Evolutionary conservation across 2,329 filamentous ascomycete genomes (phyloP).

Genomic region (Immersiporthe knoxdaviesiana): DNA sequence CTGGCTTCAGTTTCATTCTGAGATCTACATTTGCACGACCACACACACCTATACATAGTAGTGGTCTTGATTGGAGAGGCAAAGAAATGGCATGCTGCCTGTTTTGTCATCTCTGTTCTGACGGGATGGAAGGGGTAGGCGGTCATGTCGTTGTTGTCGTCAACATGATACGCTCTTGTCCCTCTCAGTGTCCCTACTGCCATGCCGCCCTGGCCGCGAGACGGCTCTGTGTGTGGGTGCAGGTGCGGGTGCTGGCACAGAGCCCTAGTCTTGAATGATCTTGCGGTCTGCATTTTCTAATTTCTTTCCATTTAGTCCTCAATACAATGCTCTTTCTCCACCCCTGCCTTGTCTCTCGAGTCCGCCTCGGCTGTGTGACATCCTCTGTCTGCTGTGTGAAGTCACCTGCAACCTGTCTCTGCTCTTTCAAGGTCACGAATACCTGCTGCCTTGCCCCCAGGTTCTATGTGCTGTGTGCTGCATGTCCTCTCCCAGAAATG

Average conservation of each 20-base stretch:
- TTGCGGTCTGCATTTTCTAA: not conserved
- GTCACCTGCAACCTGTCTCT: not conserved
- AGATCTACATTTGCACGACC: slow-evolving; percentile 54
- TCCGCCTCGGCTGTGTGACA: not conserved
- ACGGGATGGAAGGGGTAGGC: not conserved
- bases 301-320: not conserved
- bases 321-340: not conserved
- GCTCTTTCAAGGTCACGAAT: not conserved
- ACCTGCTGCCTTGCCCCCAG: not conserved
- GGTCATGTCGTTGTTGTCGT: not conserved
- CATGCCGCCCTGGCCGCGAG: not conserved
- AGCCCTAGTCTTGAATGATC: not conserved
- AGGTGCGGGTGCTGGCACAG: not conserved
- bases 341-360: not conserved
- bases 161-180: not conserved
- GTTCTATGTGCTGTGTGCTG: not conserved
- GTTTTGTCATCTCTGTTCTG: not conserved
- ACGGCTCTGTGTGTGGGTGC: not conserved
- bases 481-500: not conserved
- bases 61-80: not conserved
- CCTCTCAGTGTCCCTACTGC: not conserved
- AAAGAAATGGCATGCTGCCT: not conserved
- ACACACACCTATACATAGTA: not conserved
- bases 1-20: slow-evolving; percentile 61
- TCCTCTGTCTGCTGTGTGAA: not conserved